Percentiles rank a stretch among this genome's conserved stretches.
Evolutionary conservation across 2,329 filamentous ascomycete species (phyloP).

Genomic region (Aureobasidium namibiae): DNA sequence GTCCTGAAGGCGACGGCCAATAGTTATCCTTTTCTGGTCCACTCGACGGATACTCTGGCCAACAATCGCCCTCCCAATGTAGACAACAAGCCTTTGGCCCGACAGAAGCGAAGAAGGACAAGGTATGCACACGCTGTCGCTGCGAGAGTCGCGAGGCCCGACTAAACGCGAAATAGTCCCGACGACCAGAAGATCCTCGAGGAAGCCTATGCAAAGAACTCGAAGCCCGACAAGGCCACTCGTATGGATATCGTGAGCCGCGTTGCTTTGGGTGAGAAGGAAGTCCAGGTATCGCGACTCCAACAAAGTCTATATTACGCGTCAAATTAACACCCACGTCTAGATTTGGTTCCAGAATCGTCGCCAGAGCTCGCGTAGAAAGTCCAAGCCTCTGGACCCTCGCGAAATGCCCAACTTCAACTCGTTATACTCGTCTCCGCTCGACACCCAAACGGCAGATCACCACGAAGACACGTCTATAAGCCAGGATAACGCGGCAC

Average conservation of each 20-base stretch:
- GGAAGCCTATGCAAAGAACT: constrained; percentile 72
- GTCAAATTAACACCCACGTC: constrained; percentile 23
- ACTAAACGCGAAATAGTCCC: constrained; percentile 45
- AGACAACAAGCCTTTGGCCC: constrained; percentile 51
- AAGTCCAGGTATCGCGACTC: constrained; percentile 69
- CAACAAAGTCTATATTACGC: background rate
- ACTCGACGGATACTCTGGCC: constrained; percentile 49
- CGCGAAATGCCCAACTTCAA: constrained; percentile 56
- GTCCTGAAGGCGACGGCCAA: constrained; percentile 8
- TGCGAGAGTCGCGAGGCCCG: background rate
- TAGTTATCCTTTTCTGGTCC: constrained; percentile 49
- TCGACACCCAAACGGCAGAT: background rate
- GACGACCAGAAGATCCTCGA: constrained; percentile 87
- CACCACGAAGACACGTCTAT: background rate
- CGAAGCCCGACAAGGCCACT: constrained; percentile 85
- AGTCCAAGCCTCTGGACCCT: constrained; percentile 71
- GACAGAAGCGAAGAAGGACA: constrained; percentile 54
- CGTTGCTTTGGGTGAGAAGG: constrained; percentile 86
- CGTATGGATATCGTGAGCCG: constrained; percentile 76
- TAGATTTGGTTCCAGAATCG: constrained; percentile 98
- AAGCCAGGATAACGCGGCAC: background rate
- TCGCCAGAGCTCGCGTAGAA: constrained; percentile 83
- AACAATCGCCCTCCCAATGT: constrained; percentile 49
- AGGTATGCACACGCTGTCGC: constrained; percentile 38
- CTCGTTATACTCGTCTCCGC: constrained; percentile 8